Evolutionary conservation across 2,329 filamentous ascomycete genomes (phyloP), one percentile per base, ranked within the genome.

Genomic region (Fonsecaea erecta): DNA sequence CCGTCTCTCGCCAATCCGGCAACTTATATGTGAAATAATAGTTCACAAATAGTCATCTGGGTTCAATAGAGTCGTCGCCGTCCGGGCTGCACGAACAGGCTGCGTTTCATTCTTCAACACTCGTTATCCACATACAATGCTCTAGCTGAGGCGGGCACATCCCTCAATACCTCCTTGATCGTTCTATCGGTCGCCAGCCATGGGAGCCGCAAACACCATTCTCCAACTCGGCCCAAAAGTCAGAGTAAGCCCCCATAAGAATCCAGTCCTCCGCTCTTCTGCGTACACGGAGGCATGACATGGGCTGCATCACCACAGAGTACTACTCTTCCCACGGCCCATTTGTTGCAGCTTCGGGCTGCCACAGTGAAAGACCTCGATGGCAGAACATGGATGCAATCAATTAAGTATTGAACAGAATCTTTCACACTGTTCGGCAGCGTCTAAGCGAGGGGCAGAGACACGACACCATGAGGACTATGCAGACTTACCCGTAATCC

Each of bases 261-360:
- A n/a, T n/a, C n/a, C n/a, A n/a, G n/a, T n/a, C n/a, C n/a, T n/a
- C n/a, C n/a, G n/a, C n/a, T n/a, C n/a, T n/a, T n/a, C n/a, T 24
- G 71, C 73, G 62, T 70, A 78, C 76, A 84, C 2, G 82, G 82
- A 4, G 82, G 83, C 63, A 84, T 84, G 3, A 84, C 83, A 70
- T 84, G 82, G 1, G 82, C 82, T 5, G 82, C 77, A 66, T 84
- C 82, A 16, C 83, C 82, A 48, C 78, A 79, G 0, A 85, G 72
- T 28, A 83, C 75, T 0, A 78, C 78, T 4, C 78, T 73, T 8
- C 74, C 75, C 11, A 75, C 68, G 21, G 76, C 76, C 83, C 83
- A 85, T 35, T 73, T 76, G 63, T 84, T 83, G 63, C 80, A 81
- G 48, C 78, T 78, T 60, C 79, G 76, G 21, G 79, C 78, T 0